A percentile compares a stretch with the other conserved stretches of the same genome.
These are phyloP conservation scores for Saccharum hybrid DNA, from an alignment of 202 grass and related monocot genomes.

Conservation along the genomic window DNA sequence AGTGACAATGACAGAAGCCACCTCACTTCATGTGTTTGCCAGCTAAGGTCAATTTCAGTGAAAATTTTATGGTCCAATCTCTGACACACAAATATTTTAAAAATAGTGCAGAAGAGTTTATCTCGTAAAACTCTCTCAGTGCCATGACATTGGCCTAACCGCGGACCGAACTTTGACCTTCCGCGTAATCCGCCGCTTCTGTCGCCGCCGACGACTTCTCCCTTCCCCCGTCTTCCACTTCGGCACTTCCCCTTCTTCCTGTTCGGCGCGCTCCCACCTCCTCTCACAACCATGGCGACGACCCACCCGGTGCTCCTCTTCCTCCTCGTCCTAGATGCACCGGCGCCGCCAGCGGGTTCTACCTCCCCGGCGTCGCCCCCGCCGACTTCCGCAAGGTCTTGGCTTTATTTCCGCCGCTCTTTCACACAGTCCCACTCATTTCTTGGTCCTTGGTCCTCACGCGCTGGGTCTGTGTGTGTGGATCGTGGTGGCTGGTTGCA, in stretches of 20 bases:
- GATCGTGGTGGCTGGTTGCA: slow-evolving; percentile 30
- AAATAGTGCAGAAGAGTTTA: too few species aligned
- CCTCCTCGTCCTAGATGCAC: slow-evolving; percentile 18
- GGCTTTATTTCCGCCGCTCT: not conserved
- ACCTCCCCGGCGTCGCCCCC: slow-evolving; percentile 79
- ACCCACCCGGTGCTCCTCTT: slow-evolving; percentile 5
- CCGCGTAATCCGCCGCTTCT: not conserved
- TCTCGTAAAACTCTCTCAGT: too few species aligned
- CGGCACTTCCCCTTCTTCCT: too few species aligned
- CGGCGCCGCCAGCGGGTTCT: slow-evolving; percentile 53
- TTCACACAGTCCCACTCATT: not conserved
- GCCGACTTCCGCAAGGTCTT: slow-evolving; percentile 77
- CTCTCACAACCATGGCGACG: slow-evolving; percentile 43
- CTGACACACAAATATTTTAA: too few species aligned
- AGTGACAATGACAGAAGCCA: too few species aligned
- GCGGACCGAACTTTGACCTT: not conserved
- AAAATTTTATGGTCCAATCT: too few species aligned
- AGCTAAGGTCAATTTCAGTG: too few species aligned
- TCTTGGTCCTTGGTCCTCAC: not conserved
- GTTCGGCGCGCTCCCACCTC: not conserved
- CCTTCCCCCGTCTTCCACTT: not conserved
- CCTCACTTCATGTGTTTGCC: too few species aligned
- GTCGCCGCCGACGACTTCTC: slow-evolving; percentile 35
- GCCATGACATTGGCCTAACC: too few species aligned
- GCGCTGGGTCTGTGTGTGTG: not conserved